Percentiles rank a stretch among this genome's conserved stretches.
Evolutionary conservation across 768 basidiomycete genomes (phyloP).

Genomic region (Brasilioporus rufonigricans): DNA sequence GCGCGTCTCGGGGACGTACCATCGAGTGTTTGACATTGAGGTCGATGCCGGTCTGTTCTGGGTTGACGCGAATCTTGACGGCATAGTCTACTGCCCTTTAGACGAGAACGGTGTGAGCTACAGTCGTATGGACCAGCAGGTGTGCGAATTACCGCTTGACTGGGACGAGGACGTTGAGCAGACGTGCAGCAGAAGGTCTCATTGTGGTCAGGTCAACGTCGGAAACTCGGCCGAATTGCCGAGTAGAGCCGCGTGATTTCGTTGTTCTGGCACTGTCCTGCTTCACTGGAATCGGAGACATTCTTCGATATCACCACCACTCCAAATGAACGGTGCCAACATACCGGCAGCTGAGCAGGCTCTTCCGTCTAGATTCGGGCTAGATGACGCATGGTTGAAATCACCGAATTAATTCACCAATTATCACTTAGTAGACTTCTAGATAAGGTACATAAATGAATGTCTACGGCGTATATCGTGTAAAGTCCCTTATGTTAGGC

Average conservation of each 20-base stretch:
- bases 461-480: too few relatives aligned
- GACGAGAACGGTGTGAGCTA: constrained; percentile 1
- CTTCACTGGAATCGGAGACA: too few relatives aligned
- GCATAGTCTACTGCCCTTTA: constrained; percentile 91
- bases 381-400: too few relatives aligned
- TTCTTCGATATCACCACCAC: too few relatives aligned
- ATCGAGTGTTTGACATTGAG: constrained; percentile 98
- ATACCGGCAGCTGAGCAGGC: too few relatives aligned
- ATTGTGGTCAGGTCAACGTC: constrained; percentile 39
- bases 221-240: constrained; percentile 9
- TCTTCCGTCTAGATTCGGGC: too few relatives aligned
- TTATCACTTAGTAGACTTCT: too few relatives aligned
- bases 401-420: too few relatives aligned
- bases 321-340: too few relatives aligned
- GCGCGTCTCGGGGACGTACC: constrained; percentile 47
- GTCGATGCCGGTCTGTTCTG: constrained; percentile 93
- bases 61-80: constrained; percentile 96
- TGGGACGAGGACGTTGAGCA: constrained; percentile 91
- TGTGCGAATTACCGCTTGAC: constrained; percentile 67
- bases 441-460: too few relatives aligned
- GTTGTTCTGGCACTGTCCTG: too few relatives aligned
- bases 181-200: constrained; percentile 68
- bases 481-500: too few relatives aligned
- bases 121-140: neutral
- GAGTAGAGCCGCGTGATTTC: neutral